Evolutionary conservation across 306 rosid species (phyloP).

Genomic region (Cicer bijugum): DNA sequence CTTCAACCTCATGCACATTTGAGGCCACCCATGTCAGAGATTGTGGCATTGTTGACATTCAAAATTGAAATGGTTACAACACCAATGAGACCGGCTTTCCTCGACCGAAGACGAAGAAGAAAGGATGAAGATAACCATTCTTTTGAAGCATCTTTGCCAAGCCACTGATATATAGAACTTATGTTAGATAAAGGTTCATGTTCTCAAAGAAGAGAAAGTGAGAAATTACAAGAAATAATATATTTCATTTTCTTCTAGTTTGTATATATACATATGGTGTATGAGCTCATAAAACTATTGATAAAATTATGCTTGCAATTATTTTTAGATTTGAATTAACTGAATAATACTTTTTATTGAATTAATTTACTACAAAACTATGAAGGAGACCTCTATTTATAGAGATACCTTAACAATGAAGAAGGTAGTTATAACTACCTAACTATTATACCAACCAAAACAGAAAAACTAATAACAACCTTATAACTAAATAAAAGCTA

Average conservation of each 20-base stretch:
- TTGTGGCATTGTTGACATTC: slow-evolving; percentile 70
- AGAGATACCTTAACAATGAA: no score
- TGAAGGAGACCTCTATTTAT: no score
- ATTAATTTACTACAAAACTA: no score
- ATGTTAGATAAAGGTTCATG: neutral
- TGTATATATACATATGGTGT: neutral
- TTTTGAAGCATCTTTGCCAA: slow-evolving; percentile 44
- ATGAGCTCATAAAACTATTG: neutral
- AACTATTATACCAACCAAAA: no score
- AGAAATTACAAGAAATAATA: neutral
- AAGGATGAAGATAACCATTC: slow-evolving; percentile 47
- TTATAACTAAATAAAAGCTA: no score
- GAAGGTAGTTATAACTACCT: no score
- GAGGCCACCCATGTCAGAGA: slow-evolving; percentile 82
- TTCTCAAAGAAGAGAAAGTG: neutral
- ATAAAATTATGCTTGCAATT: no score
- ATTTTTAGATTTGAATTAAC: no score
- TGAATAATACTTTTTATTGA: no score
- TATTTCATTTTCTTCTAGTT: neutral
- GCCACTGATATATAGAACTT: neutral
- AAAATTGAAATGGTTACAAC: slow-evolving; percentile 59
- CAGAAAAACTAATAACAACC: no score
- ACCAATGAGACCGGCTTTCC: slow-evolving; percentile 65
- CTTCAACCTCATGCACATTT: slow-evolving; percentile 70
- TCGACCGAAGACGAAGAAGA: slow-evolving; percentile 51